A percentile compares a stretch with the other conserved stretches of the same genome.
These are phyloP conservation scores for Orbilia ellipsospora DNA, from an alignment of 2,329 filamentous ascomycete species.

Conservation along the genomic window DNA sequence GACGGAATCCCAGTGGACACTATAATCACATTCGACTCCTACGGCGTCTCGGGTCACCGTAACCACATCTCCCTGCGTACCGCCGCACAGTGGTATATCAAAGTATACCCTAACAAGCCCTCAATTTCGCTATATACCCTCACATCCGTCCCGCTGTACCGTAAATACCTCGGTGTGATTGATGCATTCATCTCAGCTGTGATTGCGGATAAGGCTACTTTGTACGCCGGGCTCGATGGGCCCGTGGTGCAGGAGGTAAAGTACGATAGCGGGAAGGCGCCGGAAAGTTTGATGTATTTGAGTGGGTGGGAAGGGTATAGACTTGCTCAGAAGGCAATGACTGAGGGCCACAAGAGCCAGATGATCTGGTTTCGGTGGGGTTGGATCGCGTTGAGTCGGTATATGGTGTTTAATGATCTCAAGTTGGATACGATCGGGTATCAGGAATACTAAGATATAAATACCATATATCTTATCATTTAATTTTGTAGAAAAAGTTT, in stretches of 20 bases:
- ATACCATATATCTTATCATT: too few relatives aligned
- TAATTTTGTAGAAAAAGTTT: neutral
- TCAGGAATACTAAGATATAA: neutral
- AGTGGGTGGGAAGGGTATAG: slow-evolving; percentile 73
- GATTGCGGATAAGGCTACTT: slow-evolving; percentile 54
- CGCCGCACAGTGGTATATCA: slow-evolving; percentile 79
- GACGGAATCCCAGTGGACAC: slow-evolving; percentile 72
- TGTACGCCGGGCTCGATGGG: neutral
- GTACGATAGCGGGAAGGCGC: slow-evolving; percentile 54
- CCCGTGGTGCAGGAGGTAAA: neutral
- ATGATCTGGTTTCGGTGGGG: slow-evolving; percentile 99
- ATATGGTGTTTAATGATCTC: slow-evolving; percentile 96
- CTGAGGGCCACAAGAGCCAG: slow-evolving; percentile 87
- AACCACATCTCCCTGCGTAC: slow-evolving; percentile 92
- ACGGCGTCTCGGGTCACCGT: slow-evolving; percentile 85
- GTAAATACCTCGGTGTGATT: slow-evolving; percentile 84
- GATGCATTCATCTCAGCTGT: slow-evolving; percentile 79
- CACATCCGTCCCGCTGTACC: slow-evolving; percentile 74
- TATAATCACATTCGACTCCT: slow-evolving; percentile 87
- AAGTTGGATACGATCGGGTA: slow-evolving; percentile 66
- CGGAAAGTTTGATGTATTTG: slow-evolving; percentile 70
- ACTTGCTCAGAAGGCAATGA: slow-evolving; percentile 86
- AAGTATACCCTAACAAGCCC: slow-evolving; percentile 23
- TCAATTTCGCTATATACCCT: slow-evolving; percentile 78
- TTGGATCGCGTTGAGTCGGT: slow-evolving; percentile 89